Conservation (phyloP, 345 rosid genomes). For the Lagerstroemia speciosa region DNA sequence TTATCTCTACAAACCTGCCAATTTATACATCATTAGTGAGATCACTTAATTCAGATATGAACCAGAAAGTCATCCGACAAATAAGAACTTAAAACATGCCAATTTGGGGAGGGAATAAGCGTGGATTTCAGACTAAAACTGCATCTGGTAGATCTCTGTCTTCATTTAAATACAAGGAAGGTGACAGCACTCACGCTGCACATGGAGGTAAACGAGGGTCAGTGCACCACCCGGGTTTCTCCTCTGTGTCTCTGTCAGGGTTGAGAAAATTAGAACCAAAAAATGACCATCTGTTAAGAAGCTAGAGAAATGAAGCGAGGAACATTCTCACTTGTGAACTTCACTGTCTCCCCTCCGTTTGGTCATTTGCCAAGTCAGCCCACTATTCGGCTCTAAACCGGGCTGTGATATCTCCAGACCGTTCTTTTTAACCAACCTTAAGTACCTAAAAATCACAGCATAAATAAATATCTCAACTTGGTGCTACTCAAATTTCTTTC, state of each 20-base stretch:
- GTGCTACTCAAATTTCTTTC: too few relatives aligned
- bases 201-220: slow-evolving; percentile 84
- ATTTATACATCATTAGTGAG: background rate
- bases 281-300: background rate
- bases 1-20: slow-evolving; percentile 89
- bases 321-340: slow-evolving; percentile 72
- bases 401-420: slow-evolving; percentile 96
- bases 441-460: slow-evolving; percentile 34
- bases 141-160: background rate
- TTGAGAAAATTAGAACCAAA: background rate
- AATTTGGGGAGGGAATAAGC: background rate
- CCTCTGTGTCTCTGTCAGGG: slow-evolving; percentile 54
- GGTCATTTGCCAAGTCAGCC: slow-evolving; percentile 93
- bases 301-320: background rate
- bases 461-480: background rate
- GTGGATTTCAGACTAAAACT: background rate
- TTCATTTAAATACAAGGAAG: background rate
- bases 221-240: slow-evolving; percentile 78
- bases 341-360: slow-evolving; percentile 65
- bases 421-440: slow-evolving; percentile 65
- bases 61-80: background rate
- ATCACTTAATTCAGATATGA: background rate
- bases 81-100: background rate
- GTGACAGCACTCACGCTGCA: slow-evolving; percentile 65
- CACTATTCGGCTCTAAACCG: slow-evolving; percentile 68